Percentiles rank a stretch among this genome's conserved stretches.
Evolutionary conservation across 2,329 filamentous ascomycete species (phyloP).

Genomic region (Alternaria sp.): DNA sequence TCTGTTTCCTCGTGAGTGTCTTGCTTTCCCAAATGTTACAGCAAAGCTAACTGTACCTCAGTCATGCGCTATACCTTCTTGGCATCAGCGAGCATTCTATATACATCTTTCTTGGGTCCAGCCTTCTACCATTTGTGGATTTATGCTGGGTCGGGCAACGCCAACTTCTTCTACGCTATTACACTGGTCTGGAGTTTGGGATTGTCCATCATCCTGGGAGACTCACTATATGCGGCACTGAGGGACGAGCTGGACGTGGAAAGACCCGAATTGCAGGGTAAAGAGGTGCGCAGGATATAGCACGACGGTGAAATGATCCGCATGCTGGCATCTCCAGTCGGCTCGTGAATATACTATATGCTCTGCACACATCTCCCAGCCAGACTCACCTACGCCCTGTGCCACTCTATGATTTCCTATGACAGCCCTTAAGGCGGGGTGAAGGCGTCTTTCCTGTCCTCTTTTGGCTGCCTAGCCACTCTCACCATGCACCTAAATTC

Average conservation of each 20-base stretch:
- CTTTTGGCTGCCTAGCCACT: conserved; percentile 14
- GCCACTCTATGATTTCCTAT: not conserved
- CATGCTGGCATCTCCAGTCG: not conserved
- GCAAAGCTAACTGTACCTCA: conserved; percentile 43
- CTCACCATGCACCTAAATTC: conserved; percentile 18
- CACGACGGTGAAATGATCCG: not conserved
- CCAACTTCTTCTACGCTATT: conserved; percentile 99
- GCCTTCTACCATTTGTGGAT: conserved; percentile 99
- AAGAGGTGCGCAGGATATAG: conserved; percentile 86
- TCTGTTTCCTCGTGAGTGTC: conserved; percentile 76
- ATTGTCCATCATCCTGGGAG: conserved; percentile 83
- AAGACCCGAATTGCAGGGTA: conserved; percentile 86
- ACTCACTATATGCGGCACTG: conserved; percentile 86
- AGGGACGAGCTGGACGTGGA: conserved; percentile 95
- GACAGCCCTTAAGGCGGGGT: not conserved
- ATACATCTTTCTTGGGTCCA: conserved; percentile 86
- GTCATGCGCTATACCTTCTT: conserved; percentile 95
- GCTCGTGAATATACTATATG: not conserved
- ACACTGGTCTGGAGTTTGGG: conserved; percentile 98
- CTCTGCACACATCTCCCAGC: not conserved
- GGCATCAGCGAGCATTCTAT: conserved; percentile 81
- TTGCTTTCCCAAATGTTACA: not conserved
- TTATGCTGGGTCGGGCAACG: conserved; percentile 95
- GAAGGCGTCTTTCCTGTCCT: conserved; percentile 1
- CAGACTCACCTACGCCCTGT: conserved; percentile 4